These are phyloP conservation scores for Hypoxylon sp. DNA, from an alignment of 2,329 filamentous ascomycete genomes.

Conservation along the genomic window DNA sequence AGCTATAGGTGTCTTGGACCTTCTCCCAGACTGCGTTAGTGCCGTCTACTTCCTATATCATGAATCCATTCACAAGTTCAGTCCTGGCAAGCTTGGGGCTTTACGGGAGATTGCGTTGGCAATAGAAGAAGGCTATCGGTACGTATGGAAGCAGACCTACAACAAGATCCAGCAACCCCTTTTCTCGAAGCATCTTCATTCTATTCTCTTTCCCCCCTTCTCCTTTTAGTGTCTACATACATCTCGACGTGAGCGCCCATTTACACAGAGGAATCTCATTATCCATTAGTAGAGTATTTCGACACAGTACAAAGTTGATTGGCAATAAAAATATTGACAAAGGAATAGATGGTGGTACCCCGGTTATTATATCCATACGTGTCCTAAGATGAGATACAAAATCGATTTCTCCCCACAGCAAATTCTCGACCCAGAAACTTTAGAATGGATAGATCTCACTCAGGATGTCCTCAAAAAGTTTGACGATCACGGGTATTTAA, in stretches of 20 bases:
- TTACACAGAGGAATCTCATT: not conserved
- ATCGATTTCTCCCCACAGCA: conserved; percentile 82
- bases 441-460: conserved; percentile 74
- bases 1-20: conserved; percentile 82
- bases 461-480: conserved; percentile 65
- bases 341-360: conserved; percentile 78
- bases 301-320: not conserved
- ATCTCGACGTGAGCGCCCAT: not conserved
- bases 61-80: conserved; percentile 77
- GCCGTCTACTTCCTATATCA: conserved; percentile 89
- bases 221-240: not conserved
- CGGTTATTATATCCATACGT: conserved; percentile 85
- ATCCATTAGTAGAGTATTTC: too few relatives aligned
- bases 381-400: conserved; percentile 89
- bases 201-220: not conserved
- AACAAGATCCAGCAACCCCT: not conserved
- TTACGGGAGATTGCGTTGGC: conserved; percentile 80
- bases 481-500: conserved; percentile 71
- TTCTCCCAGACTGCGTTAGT: conserved; percentile 82
- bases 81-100: conserved; percentile 82
- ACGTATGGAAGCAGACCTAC: conserved; percentile 16
- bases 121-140: conserved; percentile 74
- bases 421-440: conserved; percentile 77
- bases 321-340: conserved; percentile 10
- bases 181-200: not conserved